A percentile compares a stretch with the other conserved stretches of the same genome.
Conservation (phyloP, 139 green algal species). For the Auxenochlorella pyrenoidosa region DNA sequence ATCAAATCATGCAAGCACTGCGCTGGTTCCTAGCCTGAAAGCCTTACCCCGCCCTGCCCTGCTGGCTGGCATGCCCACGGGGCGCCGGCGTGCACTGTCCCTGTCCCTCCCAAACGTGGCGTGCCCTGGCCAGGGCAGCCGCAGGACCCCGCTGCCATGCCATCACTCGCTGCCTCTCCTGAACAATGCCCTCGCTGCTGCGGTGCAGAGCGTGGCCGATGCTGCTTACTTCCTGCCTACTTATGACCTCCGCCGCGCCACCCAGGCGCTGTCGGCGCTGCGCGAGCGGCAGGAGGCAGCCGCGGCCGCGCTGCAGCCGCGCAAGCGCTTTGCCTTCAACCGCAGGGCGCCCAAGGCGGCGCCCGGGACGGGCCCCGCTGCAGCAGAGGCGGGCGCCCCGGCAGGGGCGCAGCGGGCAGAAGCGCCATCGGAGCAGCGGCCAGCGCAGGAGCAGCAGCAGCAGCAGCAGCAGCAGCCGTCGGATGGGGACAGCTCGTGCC, state of each 20-base stretch:
- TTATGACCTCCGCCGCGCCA: conserved; percentile 70
- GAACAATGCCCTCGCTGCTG: too few species aligned
- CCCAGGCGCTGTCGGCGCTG: conserved; percentile 49
- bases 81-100: too few species aligned
- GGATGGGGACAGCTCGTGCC: not conserved
- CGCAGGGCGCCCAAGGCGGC: conserved; percentile 47
- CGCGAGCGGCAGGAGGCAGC: conserved; percentile 53
- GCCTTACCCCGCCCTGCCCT: too few species aligned
- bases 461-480: not conserved
- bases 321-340: conserved; percentile 76
- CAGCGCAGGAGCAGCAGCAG: not conserved
- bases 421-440: not conserved
- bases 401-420: conserved; percentile 26
- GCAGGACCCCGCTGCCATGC: too few species aligned
- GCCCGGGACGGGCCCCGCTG: too few species aligned
- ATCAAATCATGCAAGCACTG: too few species aligned
- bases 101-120: too few species aligned
- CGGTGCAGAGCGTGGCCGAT: conserved; percentile 48
- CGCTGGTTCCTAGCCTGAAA: too few species aligned
- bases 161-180: not conserved
- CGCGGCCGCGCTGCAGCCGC: conserved; percentile 53
- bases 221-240: conserved; percentile 81
- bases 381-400: not conserved
- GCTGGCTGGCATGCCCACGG: too few species aligned
- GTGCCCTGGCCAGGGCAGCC: too few species aligned